Evolutionary conservation across 768 basidiomycete species (phyloP).

Genomic region (Russula earlei): DNA sequence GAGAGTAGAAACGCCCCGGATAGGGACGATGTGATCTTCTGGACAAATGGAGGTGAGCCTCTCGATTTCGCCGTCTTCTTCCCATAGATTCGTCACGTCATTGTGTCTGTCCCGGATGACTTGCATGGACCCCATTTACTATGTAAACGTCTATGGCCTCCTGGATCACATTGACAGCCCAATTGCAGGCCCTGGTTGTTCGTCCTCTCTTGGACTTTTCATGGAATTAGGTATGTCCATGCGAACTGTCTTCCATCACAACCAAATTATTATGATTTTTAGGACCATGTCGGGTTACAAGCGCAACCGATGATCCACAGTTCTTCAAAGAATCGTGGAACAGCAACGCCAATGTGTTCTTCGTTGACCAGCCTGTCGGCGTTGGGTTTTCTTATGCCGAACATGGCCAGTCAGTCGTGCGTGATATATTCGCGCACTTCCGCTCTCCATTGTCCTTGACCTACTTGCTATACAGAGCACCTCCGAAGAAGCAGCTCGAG

Average conservation of each 20-base stretch:
- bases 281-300: constrained; percentile 61
- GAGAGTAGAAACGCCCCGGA: constrained; percentile 32
- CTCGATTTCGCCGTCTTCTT: constrained; percentile 18
- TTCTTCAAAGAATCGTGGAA: constrained; percentile 61
- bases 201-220: constrained; percentile 30
- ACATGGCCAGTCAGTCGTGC: constrained; percentile 48
- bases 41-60: constrained; percentile 30
- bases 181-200: constrained; percentile 11
- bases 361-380: constrained; percentile 34
- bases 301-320: constrained; percentile 36
- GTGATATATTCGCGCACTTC: constrained; percentile 19
- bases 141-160: neutral
- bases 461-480: constrained; percentile 35
- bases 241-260: constrained; percentile 35
- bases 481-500: constrained; percentile 57
- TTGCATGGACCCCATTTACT: neutral
- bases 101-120: constrained; percentile 19
- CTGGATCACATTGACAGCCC: neutral
- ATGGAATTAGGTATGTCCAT: constrained; percentile 37
- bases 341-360: constrained; percentile 49
- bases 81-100: neutral
- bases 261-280: constrained; percentile 17
- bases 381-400: constrained; percentile 39
- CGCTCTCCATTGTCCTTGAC: neutral
- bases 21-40: constrained; percentile 28